These are phyloP conservation scores for Entomortierella parvispora DNA, from an alignment of 192 early-diverging fungal species.

Conservation along the genomic window DNA sequence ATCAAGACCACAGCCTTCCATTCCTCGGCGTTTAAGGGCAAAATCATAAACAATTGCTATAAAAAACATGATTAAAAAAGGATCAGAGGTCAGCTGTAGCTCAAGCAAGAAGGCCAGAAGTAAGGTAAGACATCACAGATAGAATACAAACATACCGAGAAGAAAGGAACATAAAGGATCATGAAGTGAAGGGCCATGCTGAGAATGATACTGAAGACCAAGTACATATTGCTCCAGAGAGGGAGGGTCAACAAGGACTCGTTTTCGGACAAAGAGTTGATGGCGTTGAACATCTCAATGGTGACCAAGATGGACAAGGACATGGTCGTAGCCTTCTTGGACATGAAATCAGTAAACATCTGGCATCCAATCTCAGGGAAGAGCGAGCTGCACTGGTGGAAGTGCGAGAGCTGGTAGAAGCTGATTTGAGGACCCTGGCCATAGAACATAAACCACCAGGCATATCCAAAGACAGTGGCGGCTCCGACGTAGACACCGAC, in stretches of 20 bases:
- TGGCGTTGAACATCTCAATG: conserved; percentile 99
- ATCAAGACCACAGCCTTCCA: conserved; percentile 93
- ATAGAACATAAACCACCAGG: conserved; percentile 99
- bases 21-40: conserved; percentile 85
- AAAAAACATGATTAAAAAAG: background rate
- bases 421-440: conserved; percentile 86
- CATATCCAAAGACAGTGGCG: conserved; percentile 96
- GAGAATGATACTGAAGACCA: conserved; percentile 84
- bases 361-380: conserved; percentile 95
- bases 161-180: conserved; percentile 98
- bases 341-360: conserved; percentile 84
- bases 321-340: conserved; percentile 93
- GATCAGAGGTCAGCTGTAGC: background rate
- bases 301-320: conserved; percentile 94
- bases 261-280: conserved; percentile 97
- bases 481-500: conserved; percentile 92
- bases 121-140: conserved; percentile 4
- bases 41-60: conserved; percentile 86
- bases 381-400: conserved; percentile 87
- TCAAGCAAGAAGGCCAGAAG: too few relatives aligned
- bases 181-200: conserved; percentile 95
- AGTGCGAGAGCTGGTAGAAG: conserved; percentile 91
- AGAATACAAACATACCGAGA: conserved; percentile 65
- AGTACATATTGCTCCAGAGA: conserved; percentile 91
- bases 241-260: conserved; percentile 91